phyloP scores from a whole-genome alignment of 2,329 filamentous ascomycete species.

The Epichloe sylvatica region DNA sequence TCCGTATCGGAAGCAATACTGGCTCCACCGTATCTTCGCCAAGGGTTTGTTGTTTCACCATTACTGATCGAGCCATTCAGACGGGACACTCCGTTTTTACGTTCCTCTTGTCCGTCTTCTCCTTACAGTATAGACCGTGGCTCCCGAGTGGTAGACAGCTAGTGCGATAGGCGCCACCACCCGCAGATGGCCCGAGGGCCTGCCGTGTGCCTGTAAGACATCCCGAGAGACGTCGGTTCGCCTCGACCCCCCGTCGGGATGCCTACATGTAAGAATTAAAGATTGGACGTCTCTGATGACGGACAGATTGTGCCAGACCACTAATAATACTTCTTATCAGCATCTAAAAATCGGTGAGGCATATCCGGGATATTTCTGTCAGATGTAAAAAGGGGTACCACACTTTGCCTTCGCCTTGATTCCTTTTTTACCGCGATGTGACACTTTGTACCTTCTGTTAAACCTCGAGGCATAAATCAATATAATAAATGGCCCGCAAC shows the following conservation, averaged over 20 bases:
- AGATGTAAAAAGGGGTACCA: too few relatives aligned
- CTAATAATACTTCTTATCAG: too few relatives aligned
- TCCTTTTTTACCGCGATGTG: neutral
- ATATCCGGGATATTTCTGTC: neutral
- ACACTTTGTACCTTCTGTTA: too few relatives aligned
- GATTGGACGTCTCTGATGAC: neutral
- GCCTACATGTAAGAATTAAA: neutral
- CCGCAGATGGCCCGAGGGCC: too few relatives aligned
- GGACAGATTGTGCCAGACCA: neutral
- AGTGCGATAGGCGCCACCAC: neutral
- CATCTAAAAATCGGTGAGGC: neutral
- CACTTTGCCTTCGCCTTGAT: neutral
- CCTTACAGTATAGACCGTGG: too few relatives aligned
- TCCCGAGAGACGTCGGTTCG: neutral
- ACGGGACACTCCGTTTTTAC: constrained; percentile 1
- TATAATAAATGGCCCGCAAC: neutral
- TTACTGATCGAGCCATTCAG: constrained; percentile 3
- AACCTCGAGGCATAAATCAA: too few relatives aligned
- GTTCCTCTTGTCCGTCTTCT: neutral
- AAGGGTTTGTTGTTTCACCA: constrained; percentile 4
- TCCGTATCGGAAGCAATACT: neutral
- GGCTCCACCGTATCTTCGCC: neutral
- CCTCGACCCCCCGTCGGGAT: neutral
- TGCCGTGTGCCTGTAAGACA: neutral
- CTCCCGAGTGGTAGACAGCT: neutral